Evolutionary conservation across 2,329 filamentous ascomycete species (phyloP).

Genomic region (Rugonectria rugulosa): DNA sequence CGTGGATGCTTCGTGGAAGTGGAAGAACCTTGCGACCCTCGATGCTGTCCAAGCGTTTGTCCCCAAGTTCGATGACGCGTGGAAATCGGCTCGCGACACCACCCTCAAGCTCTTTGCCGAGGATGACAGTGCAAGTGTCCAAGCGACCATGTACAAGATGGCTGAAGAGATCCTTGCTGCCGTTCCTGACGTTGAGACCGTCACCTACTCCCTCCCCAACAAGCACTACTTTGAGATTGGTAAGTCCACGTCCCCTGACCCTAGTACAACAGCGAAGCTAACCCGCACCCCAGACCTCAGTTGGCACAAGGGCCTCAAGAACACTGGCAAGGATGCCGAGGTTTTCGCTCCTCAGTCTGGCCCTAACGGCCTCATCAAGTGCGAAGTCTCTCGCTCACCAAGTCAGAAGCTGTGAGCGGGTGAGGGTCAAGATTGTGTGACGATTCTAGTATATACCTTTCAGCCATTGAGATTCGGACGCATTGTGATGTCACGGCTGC

Average conservation of each 20-base stretch:
- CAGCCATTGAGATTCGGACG: conserved; percentile 13
- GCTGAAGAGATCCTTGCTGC: conserved; percentile 81
- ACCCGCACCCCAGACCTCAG: conserved; percentile 72
- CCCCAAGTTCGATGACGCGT: conserved; percentile 79
- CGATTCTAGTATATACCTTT: conserved; percentile 15
- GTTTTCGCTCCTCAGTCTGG: conserved; percentile 93
- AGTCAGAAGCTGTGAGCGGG: conserved; percentile 23
- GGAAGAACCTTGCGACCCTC: conserved; percentile 74
- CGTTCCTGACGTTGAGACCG: conserved; percentile 74
- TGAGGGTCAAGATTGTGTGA: conserved; percentile 12
- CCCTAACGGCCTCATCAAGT: conserved; percentile 95
- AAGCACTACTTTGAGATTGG: conserved; percentile 99
- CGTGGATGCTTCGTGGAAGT: conserved; percentile 86
- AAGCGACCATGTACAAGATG: conserved; percentile 99
- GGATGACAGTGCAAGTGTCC: conserved; percentile 91
- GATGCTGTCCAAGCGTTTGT: conserved; percentile 71
- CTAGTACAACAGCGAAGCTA: conserved; percentile 23
- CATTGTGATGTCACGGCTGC: conserved; percentile 15
- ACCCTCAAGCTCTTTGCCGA: conserved; percentile 92
- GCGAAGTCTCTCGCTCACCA: conserved; percentile 74
- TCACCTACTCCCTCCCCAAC: conserved; percentile 89
- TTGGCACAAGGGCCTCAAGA: conserved; percentile 96
- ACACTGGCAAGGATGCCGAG: conserved; percentile 93
- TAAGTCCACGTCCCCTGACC: conserved; percentile 54
- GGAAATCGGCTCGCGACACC: conserved; percentile 78